A percentile compares a stretch with the other conserved stretches of the same genome.
Evolutionary conservation across 176 grass and related monocot genomes (phyloP).

Genomic region (Microstegium vimineum): DNA sequence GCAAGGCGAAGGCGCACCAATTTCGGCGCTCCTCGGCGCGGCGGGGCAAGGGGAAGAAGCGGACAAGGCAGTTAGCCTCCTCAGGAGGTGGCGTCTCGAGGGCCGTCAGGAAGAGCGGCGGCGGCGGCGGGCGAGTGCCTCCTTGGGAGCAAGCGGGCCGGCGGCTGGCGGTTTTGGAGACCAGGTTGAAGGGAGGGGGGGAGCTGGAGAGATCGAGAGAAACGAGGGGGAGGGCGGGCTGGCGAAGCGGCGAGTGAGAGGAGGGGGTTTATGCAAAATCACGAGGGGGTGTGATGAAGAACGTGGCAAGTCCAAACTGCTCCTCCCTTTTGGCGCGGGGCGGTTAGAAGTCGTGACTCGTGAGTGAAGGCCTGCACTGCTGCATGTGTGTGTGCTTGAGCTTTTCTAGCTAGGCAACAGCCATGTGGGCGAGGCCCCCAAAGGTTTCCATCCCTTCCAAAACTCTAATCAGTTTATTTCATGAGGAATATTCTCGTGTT

Average conservation of each 20-base stretch:
- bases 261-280: conserved; percentile 36
- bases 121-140: neutral
- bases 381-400: neutral
- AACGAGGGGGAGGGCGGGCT: neutral
- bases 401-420: neutral
- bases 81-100: no score
- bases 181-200: neutral
- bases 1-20: neutral
- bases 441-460: neutral
- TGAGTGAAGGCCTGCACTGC: no score
- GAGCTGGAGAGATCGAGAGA: conserved; percentile 35
- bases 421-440: neutral
- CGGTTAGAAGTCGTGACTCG: neutral
- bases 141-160: neutral
- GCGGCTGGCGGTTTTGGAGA: conserved; percentile 24
- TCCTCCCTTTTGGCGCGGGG: conserved; percentile 15
- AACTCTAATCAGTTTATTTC: neutral
- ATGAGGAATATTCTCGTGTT: neutral
- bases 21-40: neutral
- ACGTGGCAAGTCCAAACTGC: conserved; percentile 31
- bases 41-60: neutral
- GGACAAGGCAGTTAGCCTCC: neutral
- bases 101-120: neutral
- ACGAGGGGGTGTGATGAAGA: neutral
- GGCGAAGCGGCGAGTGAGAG: neutral